Evolutionary conservation across 208 protist genomes (phyloP), one percentile per base, ranked within the genome.

Genomic region (Trichomonas gallinae): DNA sequence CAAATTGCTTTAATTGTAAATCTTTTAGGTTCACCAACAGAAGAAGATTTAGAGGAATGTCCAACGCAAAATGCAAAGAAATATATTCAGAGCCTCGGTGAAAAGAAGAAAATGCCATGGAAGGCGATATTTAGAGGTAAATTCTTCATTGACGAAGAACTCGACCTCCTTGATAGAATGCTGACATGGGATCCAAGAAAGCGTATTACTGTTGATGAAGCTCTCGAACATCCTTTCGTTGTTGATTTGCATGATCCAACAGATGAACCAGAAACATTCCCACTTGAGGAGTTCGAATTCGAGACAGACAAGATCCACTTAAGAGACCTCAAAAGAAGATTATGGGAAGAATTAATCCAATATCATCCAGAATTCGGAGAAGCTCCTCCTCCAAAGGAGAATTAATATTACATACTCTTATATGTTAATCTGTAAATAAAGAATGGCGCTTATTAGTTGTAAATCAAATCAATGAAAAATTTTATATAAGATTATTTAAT

Each of bases 21-120:
- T 3, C 97, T 99, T 17, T 98, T 99, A 87, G 98, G 98, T 44
- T 98, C 98, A 0, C 98, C 98, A 17, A 96, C 98, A 15, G 97
- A 98, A 42, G 98, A 97, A 44, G 98, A 99, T 96, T 98, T 99
- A 63, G 97, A 85, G 87, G 96, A 96, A 40, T 97, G 99, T 48
- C 98, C 98, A 21, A 98, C 97, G 40, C 44, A 83, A 11, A 97
- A 98, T 17, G 98, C 98, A 48, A 98, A 98, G 97, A 98, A 98
- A 97, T 99, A 99, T 96, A 96, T 99, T 10, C 97, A 97, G 51
- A 98, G 98, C 97, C 98, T 98, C 97, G 96, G 97, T 15, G 23
- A 85, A 6, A 97, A 97, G 23, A 85, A 97, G 17, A 89, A 97
- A 0, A 96, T 97, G 11, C 97, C 98, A 96, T 99, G 81, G 81